Conservation (phyloP, 1,284 basidiomycete genomes). For the Ustanciosporium gigantosporum region DNA sequence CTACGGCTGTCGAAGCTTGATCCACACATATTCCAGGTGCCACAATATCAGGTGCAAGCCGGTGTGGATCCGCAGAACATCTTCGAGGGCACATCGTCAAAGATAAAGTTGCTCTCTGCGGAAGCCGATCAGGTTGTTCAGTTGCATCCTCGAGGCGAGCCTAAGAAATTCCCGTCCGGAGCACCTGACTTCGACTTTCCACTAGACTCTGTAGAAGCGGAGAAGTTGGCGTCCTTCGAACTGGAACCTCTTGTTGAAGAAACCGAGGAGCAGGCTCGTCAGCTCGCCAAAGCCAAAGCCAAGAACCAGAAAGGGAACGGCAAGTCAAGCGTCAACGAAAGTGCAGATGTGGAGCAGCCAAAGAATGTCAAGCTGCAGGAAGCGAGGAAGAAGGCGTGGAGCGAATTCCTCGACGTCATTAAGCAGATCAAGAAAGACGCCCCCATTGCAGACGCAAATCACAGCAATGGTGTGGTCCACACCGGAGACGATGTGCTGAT, state of each 20-base stretch:
- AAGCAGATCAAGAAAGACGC: constrained; percentile 18
- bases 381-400: constrained; percentile 38
- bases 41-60: constrained; percentile 64
- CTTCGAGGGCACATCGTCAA: neutral
- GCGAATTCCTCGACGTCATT: constrained; percentile 38
- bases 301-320: constrained; percentile 35
- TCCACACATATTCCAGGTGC: constrained; percentile 73
- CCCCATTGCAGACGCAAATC: constrained; percentile 1
- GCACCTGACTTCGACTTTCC: constrained; percentile 58
- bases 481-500: constrained; percentile 67
- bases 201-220: constrained; percentile 10
- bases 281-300: constrained; percentile 25
- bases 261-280: constrained; percentile 65
- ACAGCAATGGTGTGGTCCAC: constrained; percentile 17
- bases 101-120: constrained; percentile 10
- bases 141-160: constrained; percentile 34
- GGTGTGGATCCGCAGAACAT: constrained; percentile 1
- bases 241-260: constrained; percentile 62
- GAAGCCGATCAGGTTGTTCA: constrained; percentile 22
- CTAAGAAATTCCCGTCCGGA: constrained; percentile 8
- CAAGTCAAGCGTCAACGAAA: too few species aligned
- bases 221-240: constrained; percentile 41
- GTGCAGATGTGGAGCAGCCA: constrained; percentile 3
- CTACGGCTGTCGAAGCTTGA: constrained; percentile 76
- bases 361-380: constrained; percentile 27